Base-by-base conservation (phyloP, 352 stramenopile genomes). In the Peronospora belbahrii region DNA sequence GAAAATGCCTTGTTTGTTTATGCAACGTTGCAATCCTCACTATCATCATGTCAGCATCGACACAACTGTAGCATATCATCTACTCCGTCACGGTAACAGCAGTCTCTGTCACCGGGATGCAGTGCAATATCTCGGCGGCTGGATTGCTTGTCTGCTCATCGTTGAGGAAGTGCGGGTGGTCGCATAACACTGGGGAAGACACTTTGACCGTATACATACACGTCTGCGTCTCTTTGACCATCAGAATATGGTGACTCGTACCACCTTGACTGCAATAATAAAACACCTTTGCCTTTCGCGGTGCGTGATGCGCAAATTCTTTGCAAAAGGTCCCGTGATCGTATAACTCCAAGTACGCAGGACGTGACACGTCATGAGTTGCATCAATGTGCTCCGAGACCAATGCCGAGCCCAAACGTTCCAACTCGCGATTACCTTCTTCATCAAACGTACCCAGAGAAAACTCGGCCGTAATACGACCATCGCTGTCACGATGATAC, bases 171-270 rank as follows among this genome's bases (percentile, higher is more conserved):
- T 92, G 74, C 42, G 81, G 81, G 52, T 92, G 81, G 40, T 86
- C 70, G 35, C 81, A 92, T 23, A 92, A 56, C 38, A 73, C 62
- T 0, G 81, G 73, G 5, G 76, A 70, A 9, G 77, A 87, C 35
- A 92, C 68, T 48, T 92, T 89, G 42, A 92, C 65, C 42, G 76
- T 77, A 53, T 92, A 92, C 33, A 48, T 53, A 52, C 81, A 92
- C n/a, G 81, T 92, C 58, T 88, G 74, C 15, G 69, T 84, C 61
- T 92, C 81, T 43, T 88, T 88, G 36, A 89, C 68, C 2, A 60
- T 63, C 15, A 89, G 38, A 38, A 92, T 88, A 59, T 85, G 71
- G 48, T 87, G 69, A 39, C 62, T 86, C 34, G 56, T 55, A 28
- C 66, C 72, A n/a, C 67, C 74, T 27, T 78, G 69, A 27, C 62